These are phyloP conservation scores for Pseudoperonospora humuli DNA, from an alignment of 352 stramenopile genomes.

Conservation along the genomic window DNA sequence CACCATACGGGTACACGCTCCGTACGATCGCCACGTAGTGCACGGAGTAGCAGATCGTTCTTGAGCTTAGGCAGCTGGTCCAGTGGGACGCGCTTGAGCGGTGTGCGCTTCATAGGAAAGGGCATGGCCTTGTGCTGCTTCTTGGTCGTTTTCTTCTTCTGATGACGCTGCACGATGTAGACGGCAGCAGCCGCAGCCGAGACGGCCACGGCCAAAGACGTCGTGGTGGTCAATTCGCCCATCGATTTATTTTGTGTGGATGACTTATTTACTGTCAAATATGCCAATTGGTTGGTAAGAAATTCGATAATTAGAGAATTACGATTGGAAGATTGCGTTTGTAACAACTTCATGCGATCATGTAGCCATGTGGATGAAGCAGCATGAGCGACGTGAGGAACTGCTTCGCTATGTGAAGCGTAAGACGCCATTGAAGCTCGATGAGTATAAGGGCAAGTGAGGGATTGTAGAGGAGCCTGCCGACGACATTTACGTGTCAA, in stretches of 20 bases:
- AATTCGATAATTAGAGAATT: too few species aligned
- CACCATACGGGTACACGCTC: slow-evolving; percentile 94
- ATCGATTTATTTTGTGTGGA: slow-evolving; percentile 2
- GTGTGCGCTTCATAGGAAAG: slow-evolving; percentile 61
- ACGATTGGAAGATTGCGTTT: too few species aligned
- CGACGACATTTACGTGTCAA: too few species aligned
- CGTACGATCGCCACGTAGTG: slow-evolving; percentile 78
- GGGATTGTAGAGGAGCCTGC: too few species aligned
- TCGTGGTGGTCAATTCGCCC: slow-evolving; percentile 15
- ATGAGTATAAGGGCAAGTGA: too few species aligned
- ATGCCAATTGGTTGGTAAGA: too few species aligned
- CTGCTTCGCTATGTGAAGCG: too few species aligned
- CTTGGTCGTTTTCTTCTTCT: slow-evolving; percentile 23
- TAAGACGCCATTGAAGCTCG: too few species aligned
- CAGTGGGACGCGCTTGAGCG: slow-evolving; percentile 58
- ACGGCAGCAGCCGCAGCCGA: slow-evolving; percentile 54
- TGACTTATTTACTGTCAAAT: too few species aligned
- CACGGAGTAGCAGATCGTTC: slow-evolving; percentile 86
- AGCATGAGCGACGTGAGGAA: too few species aligned
- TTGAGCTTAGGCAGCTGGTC: slow-evolving; percentile 76
- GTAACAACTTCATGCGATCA: too few species aligned
- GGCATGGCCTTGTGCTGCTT: slow-evolving; percentile 24
- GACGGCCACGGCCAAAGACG: slow-evolving; percentile 27
- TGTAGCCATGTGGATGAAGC: too few species aligned
- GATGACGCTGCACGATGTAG: slow-evolving; percentile 54